Percentiles rank a stretch among this genome's conserved stretches.
These are phyloP conservation scores for Linum lewisii DNA, from an alignment of 345 rosid genomes.

Conservation along the genomic window DNA sequence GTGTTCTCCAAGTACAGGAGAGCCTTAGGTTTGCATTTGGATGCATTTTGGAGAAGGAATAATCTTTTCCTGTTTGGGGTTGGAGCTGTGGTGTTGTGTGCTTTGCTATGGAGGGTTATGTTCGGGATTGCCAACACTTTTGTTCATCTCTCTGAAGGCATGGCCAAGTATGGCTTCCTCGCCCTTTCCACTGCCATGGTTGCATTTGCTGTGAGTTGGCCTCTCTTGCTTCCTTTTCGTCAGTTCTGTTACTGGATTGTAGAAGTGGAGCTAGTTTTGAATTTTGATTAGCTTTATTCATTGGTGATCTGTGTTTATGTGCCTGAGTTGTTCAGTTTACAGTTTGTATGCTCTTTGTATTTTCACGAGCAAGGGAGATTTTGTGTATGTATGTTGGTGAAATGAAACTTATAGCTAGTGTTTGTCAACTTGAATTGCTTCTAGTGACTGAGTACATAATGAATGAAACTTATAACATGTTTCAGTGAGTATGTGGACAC, in stretches of 20 bases:
- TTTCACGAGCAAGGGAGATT: no score
- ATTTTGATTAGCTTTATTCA: no score
- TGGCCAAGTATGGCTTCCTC: conserved; percentile 89
- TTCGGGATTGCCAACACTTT: conserved; percentile 79
- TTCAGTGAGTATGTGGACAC: no score
- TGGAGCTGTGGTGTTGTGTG: conserved; percentile 52
- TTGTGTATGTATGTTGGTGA: no score
- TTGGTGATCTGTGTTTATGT: not conserved
- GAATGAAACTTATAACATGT: no score
- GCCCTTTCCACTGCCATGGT: conserved; percentile 88
- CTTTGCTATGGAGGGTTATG: conserved; percentile 79
- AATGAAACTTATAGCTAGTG: not conserved
- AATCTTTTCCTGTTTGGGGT: conserved; percentile 53
- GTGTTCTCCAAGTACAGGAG: conserved; percentile 45
- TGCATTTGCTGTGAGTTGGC: conserved; percentile 77
- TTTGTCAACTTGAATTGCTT: not conserved
- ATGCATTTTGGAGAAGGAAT: conserved; percentile 73
- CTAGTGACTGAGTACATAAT: no score
- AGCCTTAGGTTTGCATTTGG: conserved; percentile 70
- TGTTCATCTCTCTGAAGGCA: conserved; percentile 77
- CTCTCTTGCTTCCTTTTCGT: not conserved
- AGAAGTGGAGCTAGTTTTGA: not conserved
- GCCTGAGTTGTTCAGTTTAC: not conserved
- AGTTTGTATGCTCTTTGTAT: no score
- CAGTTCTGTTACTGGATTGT: not conserved